phyloP scores from a whole-genome alignment of 257 asterid genomes.

The Handroanthus guayacan region DNA sequence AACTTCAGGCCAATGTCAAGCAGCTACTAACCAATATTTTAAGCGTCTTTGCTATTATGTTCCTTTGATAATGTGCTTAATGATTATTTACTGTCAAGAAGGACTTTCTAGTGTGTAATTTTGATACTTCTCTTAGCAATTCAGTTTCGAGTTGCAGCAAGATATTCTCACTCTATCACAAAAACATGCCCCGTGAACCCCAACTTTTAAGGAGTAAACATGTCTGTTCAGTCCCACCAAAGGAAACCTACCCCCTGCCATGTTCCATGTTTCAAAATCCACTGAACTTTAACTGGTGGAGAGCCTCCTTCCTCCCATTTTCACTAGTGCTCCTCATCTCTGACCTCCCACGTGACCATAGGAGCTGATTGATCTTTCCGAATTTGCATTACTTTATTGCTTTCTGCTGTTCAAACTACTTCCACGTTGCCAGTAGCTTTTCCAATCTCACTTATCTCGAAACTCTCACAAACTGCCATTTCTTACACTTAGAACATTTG shows the following conservation, averaged over 20 bases:
- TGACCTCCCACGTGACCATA: not conserved
- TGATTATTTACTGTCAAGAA: not conserved
- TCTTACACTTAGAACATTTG: not conserved
- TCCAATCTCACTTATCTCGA: constrained; percentile 1
- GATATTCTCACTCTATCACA: not conserved
- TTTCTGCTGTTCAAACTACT: not conserved
- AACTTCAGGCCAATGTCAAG: constrained; percentile 15
- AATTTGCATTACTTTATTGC: not conserved
- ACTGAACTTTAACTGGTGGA: not conserved
- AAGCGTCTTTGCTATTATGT: not conserved
- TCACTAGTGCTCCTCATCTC: not conserved
- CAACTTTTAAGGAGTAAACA: not conserved
- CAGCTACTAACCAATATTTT: not conserved
- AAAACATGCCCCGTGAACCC: not conserved
- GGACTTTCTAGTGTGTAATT: not conserved
- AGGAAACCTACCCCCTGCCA: not conserved
- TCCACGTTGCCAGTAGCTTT: not conserved
- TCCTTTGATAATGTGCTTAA: not conserved
- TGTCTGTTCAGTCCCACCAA: not conserved
- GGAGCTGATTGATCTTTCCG: not conserved
- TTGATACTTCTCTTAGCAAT: not conserved
- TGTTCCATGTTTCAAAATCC: not conserved
- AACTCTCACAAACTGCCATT: not conserved
- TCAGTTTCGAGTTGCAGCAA: not conserved
- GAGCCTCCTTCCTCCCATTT: constrained; percentile 4